A percentile compares a stretch with the other conserved stretches of the same genome.
phyloP scores from a whole-genome alignment of 208 protist species.

The Willaertia magna region DNA sequence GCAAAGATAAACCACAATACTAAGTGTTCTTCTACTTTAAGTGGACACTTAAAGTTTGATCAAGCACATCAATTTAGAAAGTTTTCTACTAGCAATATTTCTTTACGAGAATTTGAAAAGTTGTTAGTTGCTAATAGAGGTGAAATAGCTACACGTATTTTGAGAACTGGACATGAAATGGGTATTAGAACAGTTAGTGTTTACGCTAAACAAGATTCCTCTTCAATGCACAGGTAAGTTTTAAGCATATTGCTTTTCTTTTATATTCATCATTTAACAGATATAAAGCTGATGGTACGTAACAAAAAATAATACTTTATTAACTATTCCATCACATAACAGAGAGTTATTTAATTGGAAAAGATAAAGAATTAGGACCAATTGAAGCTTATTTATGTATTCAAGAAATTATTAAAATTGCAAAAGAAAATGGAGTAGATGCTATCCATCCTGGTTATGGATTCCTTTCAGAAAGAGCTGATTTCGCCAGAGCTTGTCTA shows the following conservation, averaged over 20 bases:
- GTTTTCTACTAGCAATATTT: neutral
- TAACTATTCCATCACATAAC: too few species aligned
- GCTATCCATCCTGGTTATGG: conserved; percentile 93
- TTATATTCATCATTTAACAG: too few species aligned
- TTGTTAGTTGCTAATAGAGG: conserved; percentile 92
- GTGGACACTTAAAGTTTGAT: too few species aligned
- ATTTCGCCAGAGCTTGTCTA: conserved; percentile 58
- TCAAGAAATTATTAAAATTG: conserved; percentile 77
- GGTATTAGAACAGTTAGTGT: conserved; percentile 89
- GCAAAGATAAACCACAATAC: too few species aligned
- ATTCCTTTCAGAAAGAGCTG: conserved; percentile 88
- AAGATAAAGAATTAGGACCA: conserved; percentile 23
- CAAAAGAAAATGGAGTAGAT: conserved; percentile 57
- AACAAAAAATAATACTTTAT: conserved; percentile 14
- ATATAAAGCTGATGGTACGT: conserved; percentile 57
- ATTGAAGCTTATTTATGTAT: conserved; percentile 67
- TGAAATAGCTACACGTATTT: conserved; percentile 91
- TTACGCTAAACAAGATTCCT: conserved; percentile 71
- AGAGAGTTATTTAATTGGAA: neutral
- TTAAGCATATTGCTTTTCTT: too few species aligned
- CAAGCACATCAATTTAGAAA: too few species aligned
- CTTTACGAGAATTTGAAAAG: conserved; percentile 53
- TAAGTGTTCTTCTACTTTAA: too few species aligned
- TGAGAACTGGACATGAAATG: conserved; percentile 65
- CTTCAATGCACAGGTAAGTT: conserved; percentile 77